Base-by-base conservation (phyloP, 1,284 basidiomycete species). In the Ustilago lituana region DNA sequence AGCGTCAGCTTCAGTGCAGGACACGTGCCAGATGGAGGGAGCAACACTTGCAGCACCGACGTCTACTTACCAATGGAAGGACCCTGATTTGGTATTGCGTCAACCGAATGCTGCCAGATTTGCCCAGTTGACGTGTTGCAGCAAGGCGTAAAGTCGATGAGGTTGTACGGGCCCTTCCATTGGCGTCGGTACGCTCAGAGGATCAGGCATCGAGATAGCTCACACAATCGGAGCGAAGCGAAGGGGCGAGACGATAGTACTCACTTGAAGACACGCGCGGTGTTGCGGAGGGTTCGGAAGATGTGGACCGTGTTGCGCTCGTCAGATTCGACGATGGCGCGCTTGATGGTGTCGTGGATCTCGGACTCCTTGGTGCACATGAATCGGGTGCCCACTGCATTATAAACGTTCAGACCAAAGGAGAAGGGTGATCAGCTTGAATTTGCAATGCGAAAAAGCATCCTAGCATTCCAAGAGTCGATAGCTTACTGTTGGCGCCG, bases 281-380 rank as follows among this genome's bases (percentile, higher is more conserved):
- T 94, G 82, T 95, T 95, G 76, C 87, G 86, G 45, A 95, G 50
- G 4, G 82, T 78, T 19, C 93, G 88, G 86, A 97, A 93, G 76
- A 96, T 94, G 84, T 96, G 94, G 7, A 90, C 83, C 29, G 86
- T 87, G 60, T 95, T 91, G 54, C 86, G 86, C 83, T 97, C 94
- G 6, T 86, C 88, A 6, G 92, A 89, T 10, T 87, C 85, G 46
- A 97, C 90, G 49, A 97, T 95, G 81, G 88, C 90, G 50, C 93
- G 86, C 83, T 97, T 97, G 86, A 97, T 91, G 71, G 89, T 91
- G 69, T 91, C 87, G 83, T 96, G 93, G 63, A 95, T 93, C 17
- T 91, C 89, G 52, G 91, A 89, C 76, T 84, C 84, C 29, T 76
- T 76, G 24, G 85, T 84, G 82, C 89, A 90, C 90, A 93, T 89